These are phyloP conservation scores for Fusarium sublunatum DNA, from an alignment of 2,329 filamentous ascomycete species.

Conservation along the genomic window DNA sequence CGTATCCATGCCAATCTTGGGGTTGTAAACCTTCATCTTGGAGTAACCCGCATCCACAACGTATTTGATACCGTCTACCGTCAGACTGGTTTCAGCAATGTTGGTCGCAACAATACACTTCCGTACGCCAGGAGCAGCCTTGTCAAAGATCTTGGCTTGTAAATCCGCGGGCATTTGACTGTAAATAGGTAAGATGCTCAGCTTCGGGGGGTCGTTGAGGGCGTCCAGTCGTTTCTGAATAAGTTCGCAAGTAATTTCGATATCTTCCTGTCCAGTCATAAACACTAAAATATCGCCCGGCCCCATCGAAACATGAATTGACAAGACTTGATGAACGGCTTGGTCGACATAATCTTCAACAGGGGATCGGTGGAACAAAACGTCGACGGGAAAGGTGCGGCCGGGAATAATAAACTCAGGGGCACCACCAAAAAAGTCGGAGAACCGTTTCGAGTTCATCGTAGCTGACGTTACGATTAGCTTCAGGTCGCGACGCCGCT, in stretches of 20 bases:
- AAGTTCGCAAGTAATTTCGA: constrained; percentile 94
- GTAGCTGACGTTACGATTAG: constrained; percentile 98
- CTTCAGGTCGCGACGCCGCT: constrained; percentile 89
- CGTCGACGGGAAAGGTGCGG: constrained; percentile 95
- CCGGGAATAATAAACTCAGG: constrained; percentile 97
- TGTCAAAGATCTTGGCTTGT: constrained; percentile 97
- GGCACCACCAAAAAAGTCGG: constrained; percentile 93
- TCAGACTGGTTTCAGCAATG: constrained; percentile 97
- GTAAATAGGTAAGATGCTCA: constrained; percentile 97
- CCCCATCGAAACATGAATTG: constrained; percentile 96
- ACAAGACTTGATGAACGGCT: constrained; percentile 93
- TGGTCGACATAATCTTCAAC: constrained; percentile 98
- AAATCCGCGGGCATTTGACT: constrained; percentile 99
- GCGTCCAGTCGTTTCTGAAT: constrained; percentile 87
- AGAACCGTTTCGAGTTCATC: constrained; percentile 97
- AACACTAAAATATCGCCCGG: constrained; percentile 95
- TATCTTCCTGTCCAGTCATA: constrained; percentile 99
- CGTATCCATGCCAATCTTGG: constrained; percentile 99
- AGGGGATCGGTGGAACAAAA: constrained; percentile 93
- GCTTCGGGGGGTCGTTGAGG: constrained; percentile 92
- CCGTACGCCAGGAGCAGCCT: constrained; percentile 86
- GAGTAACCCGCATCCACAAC: constrained; percentile 97
- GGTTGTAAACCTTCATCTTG: constrained; percentile 98
- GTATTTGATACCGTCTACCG: constrained; percentile 99
- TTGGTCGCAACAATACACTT: constrained; percentile 99